Evolutionary conservation across 2,329 filamentous ascomycete species (phyloP).

Genomic region (Didymella lethalis): DNA sequence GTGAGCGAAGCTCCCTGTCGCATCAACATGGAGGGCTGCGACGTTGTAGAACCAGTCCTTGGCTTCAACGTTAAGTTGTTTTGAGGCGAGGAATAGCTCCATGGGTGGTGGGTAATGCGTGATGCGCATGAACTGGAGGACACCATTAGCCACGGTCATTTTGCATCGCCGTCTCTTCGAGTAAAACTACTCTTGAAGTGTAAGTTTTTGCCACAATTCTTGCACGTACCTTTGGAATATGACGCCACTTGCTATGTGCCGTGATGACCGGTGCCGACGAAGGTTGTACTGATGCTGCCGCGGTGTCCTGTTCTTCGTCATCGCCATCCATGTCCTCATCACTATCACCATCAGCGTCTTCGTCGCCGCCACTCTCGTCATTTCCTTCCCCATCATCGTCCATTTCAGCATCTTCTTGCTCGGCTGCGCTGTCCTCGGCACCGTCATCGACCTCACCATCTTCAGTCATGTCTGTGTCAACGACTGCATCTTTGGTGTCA

Average conservation of each 20-base stretch:
- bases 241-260: constrained; percentile 41
- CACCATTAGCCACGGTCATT: not conserved
- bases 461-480: not conserved
- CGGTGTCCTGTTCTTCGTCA: constrained; percentile 5
- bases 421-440: not conserved
- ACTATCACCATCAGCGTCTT: constrained; percentile 12
- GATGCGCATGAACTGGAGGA: constrained; percentile 39
- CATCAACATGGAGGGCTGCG: constrained; percentile 39
- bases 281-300: constrained; percentile 6
- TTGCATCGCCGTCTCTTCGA: too few species aligned
- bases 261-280: constrained; percentile 24
- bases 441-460: not conserved
- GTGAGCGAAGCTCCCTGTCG: constrained; percentile 46
- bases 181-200: too few species aligned
- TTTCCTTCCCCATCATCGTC: constrained; percentile 8
- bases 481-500: not conserved
- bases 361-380: constrained; percentile 7
- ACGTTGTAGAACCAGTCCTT: constrained; percentile 48
- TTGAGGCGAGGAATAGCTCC: constrained; percentile 41
- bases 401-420: not conserved
- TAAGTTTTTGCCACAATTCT: not conserved
- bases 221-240: constrained; percentile 35
- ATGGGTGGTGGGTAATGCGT: constrained; percentile 42
- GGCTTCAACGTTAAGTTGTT: constrained; percentile 40
- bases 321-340: constrained; percentile 14